Base-by-base conservation (phyloP, 1,284 basidiomycete species). In the Naganishia liquefaciens region DNA sequence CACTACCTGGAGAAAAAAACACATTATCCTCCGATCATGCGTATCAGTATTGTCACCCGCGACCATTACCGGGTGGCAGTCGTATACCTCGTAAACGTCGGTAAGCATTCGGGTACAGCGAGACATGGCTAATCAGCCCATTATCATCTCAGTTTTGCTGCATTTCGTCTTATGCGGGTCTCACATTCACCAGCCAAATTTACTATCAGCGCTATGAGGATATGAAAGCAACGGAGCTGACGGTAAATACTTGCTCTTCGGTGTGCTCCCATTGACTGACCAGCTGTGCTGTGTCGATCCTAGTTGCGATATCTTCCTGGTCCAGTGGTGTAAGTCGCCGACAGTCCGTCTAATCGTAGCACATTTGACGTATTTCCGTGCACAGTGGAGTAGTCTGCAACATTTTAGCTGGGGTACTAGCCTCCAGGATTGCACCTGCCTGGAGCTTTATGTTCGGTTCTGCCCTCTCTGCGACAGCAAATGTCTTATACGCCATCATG, bases 351-450 rank as follows among this genome's bases (percentile, higher is more conserved):
- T 11, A 2, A 25, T 2, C 30, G 3, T 25, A 9, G 40, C 42
- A 11, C 3, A 15, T n/a, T 43, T 27, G 11, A 44, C 6, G n/a
- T 25, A n/a, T 3, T 55, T 3, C 30, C 27, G 5, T 42, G 25
- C 21, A 30, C 33, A 84, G 83, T 9, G 90, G 90, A 9, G 70
- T 87, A 19, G 55, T 86, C 9, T 89, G 87, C 72, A 91, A 90
- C 54, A 44, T 57, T 28, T 42, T 17, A 9, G 44, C 46, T 21
- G 54, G 54, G n/a, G 27, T 33, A 46, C 43, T 57, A 7, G 43
- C 43, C 28, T 46, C 43, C 7, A 57, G 33, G 46, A 33, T 57
- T 11, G 44, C 54, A 17, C 43, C 43, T 13, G 19, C n/a, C 28
- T 60, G 55, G 55, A 39, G 49, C 33, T 50, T 39, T 21, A n/a